Evolutionary conservation across 2,329 filamentous ascomycete genomes (phyloP).

Genomic region (Microdochium nivale): DNA sequence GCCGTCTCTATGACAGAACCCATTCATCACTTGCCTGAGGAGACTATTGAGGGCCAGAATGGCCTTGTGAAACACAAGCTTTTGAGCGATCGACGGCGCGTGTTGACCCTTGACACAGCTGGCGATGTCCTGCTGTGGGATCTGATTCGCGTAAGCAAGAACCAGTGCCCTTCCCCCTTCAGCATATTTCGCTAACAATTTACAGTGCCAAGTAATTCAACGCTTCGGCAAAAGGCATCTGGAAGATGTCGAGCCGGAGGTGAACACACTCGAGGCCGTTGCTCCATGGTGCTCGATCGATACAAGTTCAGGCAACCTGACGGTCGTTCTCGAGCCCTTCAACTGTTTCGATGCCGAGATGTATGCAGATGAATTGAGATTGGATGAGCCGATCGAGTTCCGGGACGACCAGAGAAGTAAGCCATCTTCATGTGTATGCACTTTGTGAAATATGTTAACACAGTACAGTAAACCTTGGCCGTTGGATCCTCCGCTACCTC

Average conservation of each 20-base stretch:
- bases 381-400: conserved; percentile 71
- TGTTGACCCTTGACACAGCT: conserved; percentile 86
- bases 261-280: conserved; percentile 83
- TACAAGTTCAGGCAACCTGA: conserved; percentile 83
- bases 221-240: conserved; percentile 93
- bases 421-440: not conserved
- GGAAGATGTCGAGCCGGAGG: conserved; percentile 78
- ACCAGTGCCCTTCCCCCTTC: not conserved
- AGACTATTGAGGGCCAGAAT: conserved; percentile 86
- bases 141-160: conserved; percentile 61
- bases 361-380: conserved; percentile 80
- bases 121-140: conserved; percentile 96
- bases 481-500: conserved; percentile 90
- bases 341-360: conserved; percentile 97
- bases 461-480: conserved; percentile 81
- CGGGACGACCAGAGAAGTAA: conserved; percentile 88
- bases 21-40: conserved; percentile 59
- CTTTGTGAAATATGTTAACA: conserved; percentile 6
- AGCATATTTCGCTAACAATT: conserved; percentile 6
- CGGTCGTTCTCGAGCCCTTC: conserved; percentile 85
- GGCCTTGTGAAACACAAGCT: conserved; percentile 89
- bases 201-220: conserved; percentile 72
- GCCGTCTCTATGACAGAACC: conserved; percentile 46
- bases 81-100: conserved; percentile 81
- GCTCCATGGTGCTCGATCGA: conserved; percentile 96